These are phyloP conservation scores for Solanum virginianum DNA, from an alignment of 257 asterid species.

Conservation along the genomic window DNA sequence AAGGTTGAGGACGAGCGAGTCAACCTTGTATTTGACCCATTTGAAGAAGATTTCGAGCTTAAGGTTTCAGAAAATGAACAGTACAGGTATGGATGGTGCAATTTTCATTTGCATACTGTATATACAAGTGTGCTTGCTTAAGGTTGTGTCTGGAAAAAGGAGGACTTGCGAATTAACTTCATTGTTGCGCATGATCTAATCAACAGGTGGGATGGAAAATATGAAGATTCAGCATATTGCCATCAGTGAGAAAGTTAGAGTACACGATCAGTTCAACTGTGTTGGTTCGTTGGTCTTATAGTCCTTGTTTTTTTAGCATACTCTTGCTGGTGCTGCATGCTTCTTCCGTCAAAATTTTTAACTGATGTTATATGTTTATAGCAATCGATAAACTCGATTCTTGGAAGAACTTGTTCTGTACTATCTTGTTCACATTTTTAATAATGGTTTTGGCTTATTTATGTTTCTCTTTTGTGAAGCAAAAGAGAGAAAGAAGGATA, in stretches of 20 bases:
- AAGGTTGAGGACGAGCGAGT: conserved; percentile 38
- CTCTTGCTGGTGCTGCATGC: neutral
- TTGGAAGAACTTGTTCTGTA: neutral
- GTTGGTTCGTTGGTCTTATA: neutral
- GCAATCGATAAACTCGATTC: neutral
- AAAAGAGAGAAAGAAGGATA: neutral
- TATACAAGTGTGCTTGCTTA: neutral
- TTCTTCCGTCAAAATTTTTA: neutral
- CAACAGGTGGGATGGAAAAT: conserved; percentile 70
- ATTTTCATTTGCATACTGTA: neutral
- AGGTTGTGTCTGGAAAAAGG: neutral
- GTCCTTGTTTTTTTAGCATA: neutral
- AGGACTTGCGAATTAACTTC: neutral
- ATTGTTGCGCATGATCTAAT: neutral
- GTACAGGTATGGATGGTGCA: conserved; percentile 32
- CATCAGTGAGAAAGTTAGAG: conserved; percentile 8
- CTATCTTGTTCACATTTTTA: neutral
- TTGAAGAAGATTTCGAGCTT: conserved; percentile 67
- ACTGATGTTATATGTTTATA: neutral
- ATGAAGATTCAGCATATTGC: conserved; percentile 42
- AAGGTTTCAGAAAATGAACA: conserved; percentile 54
- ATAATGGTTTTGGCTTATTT: neutral
- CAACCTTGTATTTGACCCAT: conserved; percentile 41
- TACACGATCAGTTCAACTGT: neutral
- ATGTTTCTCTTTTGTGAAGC: neutral